A percentile compares a stretch with the other conserved stretches of the same genome.
phyloP scores from a whole-genome alignment of 2,329 filamentous ascomycete genomes.

The Monosporascus ibericus region DNA sequence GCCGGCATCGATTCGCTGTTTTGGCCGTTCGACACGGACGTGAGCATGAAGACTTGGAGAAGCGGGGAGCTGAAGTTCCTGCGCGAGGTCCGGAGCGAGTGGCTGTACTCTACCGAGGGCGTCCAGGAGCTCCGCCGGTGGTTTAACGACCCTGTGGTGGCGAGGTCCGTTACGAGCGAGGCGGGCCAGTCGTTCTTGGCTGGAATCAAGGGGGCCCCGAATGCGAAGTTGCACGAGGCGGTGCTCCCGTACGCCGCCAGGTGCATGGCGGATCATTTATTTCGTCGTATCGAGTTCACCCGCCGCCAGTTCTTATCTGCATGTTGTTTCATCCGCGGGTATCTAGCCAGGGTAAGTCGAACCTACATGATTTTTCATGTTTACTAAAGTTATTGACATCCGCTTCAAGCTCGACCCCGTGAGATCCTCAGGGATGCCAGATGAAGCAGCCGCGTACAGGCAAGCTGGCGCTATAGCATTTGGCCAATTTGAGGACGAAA shows the following conservation, averaged over 20 bases:
- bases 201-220: slow-evolving; percentile 10
- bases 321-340: slow-evolving; percentile 22
- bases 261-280: slow-evolving; percentile 21
- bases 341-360: slow-evolving; percentile 20
- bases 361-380: not conserved
- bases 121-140: slow-evolving; percentile 19
- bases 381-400: slow-evolving; percentile 7
- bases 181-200: slow-evolving; percentile 11
- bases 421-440: slow-evolving; percentile 15
- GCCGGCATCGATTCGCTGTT: slow-evolving; percentile 24
- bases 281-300: slow-evolving; percentile 21
- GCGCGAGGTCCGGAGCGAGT: slow-evolving; percentile 18
- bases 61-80: slow-evolving; percentile 13
- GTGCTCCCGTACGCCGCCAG: slow-evolving; percentile 18
- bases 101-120: slow-evolving; percentile 21
- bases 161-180: slow-evolving; percentile 13
- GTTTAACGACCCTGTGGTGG: slow-evolving; percentile 22
- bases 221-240: slow-evolving; percentile 15
- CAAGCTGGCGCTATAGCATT: slow-evolving; percentile 3
- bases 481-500: slow-evolving; percentile 12
- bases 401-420: slow-evolving; percentile 16
- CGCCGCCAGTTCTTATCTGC: slow-evolving; percentile 21
- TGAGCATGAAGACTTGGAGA: slow-evolving; percentile 22
- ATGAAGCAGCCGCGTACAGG: slow-evolving; percentile 12
- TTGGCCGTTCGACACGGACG: slow-evolving; percentile 18